phyloP scores from a whole-genome alignment of 371 early-diverging fungal genomes.

The Mucor plumbeus region DNA sequence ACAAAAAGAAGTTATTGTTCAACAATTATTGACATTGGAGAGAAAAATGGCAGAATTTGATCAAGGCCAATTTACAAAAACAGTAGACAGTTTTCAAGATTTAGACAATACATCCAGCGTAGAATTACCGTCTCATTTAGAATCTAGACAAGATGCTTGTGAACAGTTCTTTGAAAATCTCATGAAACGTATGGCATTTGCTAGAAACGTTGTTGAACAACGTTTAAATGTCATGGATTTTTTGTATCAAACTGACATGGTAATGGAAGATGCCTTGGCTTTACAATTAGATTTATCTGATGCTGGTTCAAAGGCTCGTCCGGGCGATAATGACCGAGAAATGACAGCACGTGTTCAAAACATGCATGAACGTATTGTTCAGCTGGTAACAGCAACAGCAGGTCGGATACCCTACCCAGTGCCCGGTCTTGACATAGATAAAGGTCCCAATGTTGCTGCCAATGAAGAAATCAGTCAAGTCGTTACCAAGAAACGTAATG shows the following conservation, averaged over 20 bases:
- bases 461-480: constrained; percentile 39
- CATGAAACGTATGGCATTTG: constrained; percentile 40
- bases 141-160: constrained; percentile 41
- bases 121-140: constrained; percentile 46
- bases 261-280: constrained; percentile 18
- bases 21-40: constrained; percentile 39
- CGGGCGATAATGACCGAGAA: constrained; percentile 44
- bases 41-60: constrained; percentile 45
- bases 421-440: constrained; percentile 29
- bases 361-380: constrained; percentile 45
- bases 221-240: constrained; percentile 53
- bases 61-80: constrained; percentile 44
- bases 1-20: constrained; percentile 36
- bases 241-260: constrained; percentile 35
- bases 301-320: constrained; percentile 29
- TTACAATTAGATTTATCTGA: constrained; percentile 25
- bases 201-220: constrained; percentile 53
- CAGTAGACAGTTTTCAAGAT: constrained; percentile 50
- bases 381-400: constrained; percentile 41
- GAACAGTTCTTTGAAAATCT: constrained; percentile 46
- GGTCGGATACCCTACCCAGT: constrained; percentile 45
- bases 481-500: constrained; percentile 31
- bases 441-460: constrained; percentile 32
- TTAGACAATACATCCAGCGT: constrained; percentile 41
- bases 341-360: constrained; percentile 43